These are phyloP conservation scores for Aspergillus fischeri DNA, from an alignment of 2,329 filamentous ascomycete genomes.

Conservation along the genomic window DNA sequence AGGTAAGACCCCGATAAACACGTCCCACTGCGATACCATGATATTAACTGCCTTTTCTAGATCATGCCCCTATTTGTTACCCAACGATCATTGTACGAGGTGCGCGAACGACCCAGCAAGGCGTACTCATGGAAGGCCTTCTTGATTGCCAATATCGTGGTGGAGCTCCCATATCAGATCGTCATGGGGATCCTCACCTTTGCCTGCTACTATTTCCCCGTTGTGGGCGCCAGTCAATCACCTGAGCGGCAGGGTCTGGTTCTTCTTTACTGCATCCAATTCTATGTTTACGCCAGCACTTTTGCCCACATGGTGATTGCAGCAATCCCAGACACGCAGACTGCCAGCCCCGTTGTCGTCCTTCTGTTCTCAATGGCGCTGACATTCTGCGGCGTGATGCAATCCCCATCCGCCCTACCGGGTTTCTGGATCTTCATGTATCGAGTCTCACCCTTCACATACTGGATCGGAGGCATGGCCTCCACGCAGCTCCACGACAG, in stretches of 20 bases:
- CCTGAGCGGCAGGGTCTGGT: slow-evolving; percentile 69
- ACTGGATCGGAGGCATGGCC: slow-evolving; percentile 58
- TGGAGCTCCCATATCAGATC: slow-evolving; percentile 81
- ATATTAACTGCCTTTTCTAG: not conserved
- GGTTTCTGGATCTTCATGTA: slow-evolving; percentile 63
- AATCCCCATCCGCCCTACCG: slow-evolving; percentile 61
- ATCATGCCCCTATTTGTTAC: slow-evolving; percentile 78
- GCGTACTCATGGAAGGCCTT: slow-evolving; percentile 83
- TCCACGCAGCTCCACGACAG: slow-evolving; percentile 66
- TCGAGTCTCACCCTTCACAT: slow-evolving; percentile 56
- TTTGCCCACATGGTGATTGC: slow-evolving; percentile 75
- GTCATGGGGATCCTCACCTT: slow-evolving; percentile 70
- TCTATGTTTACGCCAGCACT: slow-evolving; percentile 75
- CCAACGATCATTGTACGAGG: slow-evolving; percentile 76
- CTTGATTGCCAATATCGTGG: slow-evolving; percentile 75
- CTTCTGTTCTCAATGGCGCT: slow-evolving; percentile 79
- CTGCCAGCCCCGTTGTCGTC: slow-evolving; percentile 69
- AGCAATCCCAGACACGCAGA: slow-evolving; percentile 68
- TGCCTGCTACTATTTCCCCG: slow-evolving; percentile 75
- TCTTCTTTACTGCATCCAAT: slow-evolving; percentile 70
- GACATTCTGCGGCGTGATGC: slow-evolving; percentile 66
- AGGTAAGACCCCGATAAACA: slow-evolving; percentile 14
- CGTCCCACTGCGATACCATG: not conserved
- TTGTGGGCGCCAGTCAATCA: slow-evolving; percentile 58
- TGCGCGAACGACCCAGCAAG: slow-evolving; percentile 77